Base-by-base conservation (phyloP, 345 rosid genomes). In the Mallotus nudiflorus region DNA sequence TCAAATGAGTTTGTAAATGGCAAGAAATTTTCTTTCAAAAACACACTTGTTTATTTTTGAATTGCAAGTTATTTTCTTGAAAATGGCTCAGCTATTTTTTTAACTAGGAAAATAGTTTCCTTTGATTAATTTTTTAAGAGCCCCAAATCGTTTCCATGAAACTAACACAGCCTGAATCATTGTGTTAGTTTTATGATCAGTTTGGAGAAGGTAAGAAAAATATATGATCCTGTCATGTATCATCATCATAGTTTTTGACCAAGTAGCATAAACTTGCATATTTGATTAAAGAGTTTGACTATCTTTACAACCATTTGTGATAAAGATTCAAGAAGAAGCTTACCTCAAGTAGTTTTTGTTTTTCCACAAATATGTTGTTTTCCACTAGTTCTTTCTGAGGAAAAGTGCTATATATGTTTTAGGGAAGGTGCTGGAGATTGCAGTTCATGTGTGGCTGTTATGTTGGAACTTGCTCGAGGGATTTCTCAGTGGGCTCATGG, bases 381-480 rank as follows among this genome's bases (percentile, higher is more conserved):
- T 28, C 27, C 15, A 5, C 28, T 64, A 10, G n/a, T 44, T 73
- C 63, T 55, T 29, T 35, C 73, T 75, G 5, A 59, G n/a, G n/a
- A 13, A 13, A 67, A 35, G 40, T 65, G 35, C 73, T 77, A n/a
- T 72, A 46, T 25, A 48, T 78, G 61, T 68, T 73, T 81, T 75
- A 95, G 99, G 77, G 97, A 78, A 82, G 99, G 97, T 45, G 98
- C 98, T 78, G 99, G 98, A 65, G 99, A 95, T 83, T 90, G 97
- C 78, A 92, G 97, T 71, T 92, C 99, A 19, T 92, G 97, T 80
- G 82, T 95, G 69, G 89, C 96, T 76, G 99, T 92, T 55, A 95
- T 95, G 93, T 75, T 95, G 81, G 99, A 95, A 75, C 90, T 95
- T 80, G 97, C 99, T 76, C 91, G 97, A 42, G 96, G 88, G 24